Percentiles rank a stretch among this genome's conserved stretches.
phyloP scores from a whole-genome alignment of 2,329 filamentous ascomycete genomes.

The Phialemonium atrogriseum region DNA sequence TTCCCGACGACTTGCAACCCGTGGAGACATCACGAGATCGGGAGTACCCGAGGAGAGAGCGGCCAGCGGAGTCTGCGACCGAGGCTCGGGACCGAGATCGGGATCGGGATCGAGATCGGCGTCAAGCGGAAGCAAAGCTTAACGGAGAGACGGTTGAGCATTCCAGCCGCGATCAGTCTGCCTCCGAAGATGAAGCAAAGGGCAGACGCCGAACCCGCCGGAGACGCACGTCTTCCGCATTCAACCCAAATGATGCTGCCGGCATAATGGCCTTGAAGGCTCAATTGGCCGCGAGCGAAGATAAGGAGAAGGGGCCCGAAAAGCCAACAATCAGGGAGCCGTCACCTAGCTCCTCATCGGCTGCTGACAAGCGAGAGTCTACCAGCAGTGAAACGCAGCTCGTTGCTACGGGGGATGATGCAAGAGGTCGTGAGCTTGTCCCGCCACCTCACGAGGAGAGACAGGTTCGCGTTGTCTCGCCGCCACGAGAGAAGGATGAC shows the following conservation, averaged over 20 bases:
- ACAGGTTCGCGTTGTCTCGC: conserved; percentile 63
- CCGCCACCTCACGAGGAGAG: conserved; percentile 29
- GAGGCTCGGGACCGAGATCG: conserved; percentile 7
- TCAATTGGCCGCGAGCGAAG: conserved; percentile 33
- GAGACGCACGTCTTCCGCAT: conserved; percentile 29
- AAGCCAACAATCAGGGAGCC: neutral
- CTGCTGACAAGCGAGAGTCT: conserved; percentile 2
- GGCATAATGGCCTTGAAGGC: conserved; percentile 42
- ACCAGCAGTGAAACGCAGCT: too few relatives aligned
- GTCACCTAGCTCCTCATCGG: conserved; percentile 1
- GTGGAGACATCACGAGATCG: neutral
- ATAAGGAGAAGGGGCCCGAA: conserved; percentile 11
- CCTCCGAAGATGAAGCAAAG: conserved; percentile 30
- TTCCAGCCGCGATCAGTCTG: conserved; percentile 30
- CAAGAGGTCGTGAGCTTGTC: conserved; percentile 32
- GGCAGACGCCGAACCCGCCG: conserved; percentile 27
- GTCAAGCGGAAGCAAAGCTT: conserved; percentile 29
- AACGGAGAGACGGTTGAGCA: conserved; percentile 23
- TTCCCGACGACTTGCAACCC: neutral
- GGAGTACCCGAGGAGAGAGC: too few relatives aligned
- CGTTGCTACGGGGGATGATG: conserved; percentile 20
- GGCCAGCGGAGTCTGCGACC: too few relatives aligned
- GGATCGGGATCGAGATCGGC: conserved; percentile 9
- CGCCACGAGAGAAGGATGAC: conserved; percentile 55
- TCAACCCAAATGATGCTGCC: conserved; percentile 44